phyloP scores from a whole-genome alignment of 176 grass and related monocot genomes.

The Carex cristatella region DNA sequence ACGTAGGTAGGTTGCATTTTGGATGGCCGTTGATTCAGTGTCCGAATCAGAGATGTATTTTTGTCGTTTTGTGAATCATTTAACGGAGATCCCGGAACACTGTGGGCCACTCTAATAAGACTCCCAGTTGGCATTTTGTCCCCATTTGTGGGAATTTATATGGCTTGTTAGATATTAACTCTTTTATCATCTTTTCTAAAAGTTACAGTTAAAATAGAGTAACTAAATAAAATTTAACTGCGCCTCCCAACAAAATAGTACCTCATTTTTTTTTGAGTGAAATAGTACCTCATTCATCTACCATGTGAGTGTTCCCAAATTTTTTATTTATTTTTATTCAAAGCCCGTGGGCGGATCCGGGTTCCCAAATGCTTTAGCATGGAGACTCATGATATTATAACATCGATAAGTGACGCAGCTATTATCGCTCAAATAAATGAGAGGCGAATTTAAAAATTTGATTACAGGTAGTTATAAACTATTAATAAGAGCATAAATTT shows the following conservation, averaged over 20 bases:
- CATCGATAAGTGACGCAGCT: no score
- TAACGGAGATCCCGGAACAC: slow-evolving; percentile 19
- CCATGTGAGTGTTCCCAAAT: no score
- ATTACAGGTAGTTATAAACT: no score
- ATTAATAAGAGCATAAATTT: no score
- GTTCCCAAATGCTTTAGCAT: no score
- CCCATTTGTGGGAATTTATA: background rate
- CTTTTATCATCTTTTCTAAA: background rate
- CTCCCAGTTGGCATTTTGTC: slow-evolving; percentile 2
- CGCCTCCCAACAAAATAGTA: background rate
- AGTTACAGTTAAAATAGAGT: background rate
- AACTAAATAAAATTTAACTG: background rate
- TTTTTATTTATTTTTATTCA: no score
- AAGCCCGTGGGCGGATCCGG: no score
- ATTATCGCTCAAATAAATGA: no score
- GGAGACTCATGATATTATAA: no score
- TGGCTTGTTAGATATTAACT: background rate
- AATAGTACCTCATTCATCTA: no score
- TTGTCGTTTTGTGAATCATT: slow-evolving; percentile 10
- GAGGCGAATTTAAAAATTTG: no score
- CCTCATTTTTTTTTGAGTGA: no score
- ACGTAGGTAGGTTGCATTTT: background rate
- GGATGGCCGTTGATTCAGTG: background rate
- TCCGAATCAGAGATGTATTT: background rate
- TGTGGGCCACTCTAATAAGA: background rate